phyloP scores from a whole-genome alignment of 1,139 yeast species.

The Nakaseomyces kungkrabaensis region DNA sequence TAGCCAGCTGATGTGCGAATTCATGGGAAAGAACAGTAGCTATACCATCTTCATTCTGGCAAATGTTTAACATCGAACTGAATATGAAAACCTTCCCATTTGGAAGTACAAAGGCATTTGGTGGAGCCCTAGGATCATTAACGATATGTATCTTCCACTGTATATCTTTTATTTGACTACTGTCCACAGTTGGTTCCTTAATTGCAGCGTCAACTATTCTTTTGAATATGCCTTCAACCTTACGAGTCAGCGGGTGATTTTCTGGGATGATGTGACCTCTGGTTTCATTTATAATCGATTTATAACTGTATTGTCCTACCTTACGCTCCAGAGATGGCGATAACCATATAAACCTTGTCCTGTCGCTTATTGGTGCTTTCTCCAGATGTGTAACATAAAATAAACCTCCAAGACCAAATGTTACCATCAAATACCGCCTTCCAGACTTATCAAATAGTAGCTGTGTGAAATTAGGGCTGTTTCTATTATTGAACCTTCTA shows the following conservation, averaged over 20 bases:
- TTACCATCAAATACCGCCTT: slow-evolving; percentile 21
- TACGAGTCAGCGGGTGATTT: slow-evolving; percentile 44
- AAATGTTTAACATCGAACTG: slow-evolving; percentile 66
- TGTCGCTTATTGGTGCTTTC: slow-evolving; percentile 72
- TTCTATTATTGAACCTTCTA: slow-evolving; percentile 25
- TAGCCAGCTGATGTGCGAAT: slow-evolving; percentile 84
- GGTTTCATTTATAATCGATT: slow-evolving; percentile 46
- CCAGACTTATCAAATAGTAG: slow-evolving; percentile 20
- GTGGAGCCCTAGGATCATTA: slow-evolving; percentile 58
- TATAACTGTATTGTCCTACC: slow-evolving; percentile 63
- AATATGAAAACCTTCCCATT: slow-evolving; percentile 93
- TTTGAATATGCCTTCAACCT: slow-evolving; percentile 52
- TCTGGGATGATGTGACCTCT: slow-evolving; percentile 40
- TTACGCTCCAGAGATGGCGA: slow-evolving; percentile 55
- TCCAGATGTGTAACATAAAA: slow-evolving; percentile 60
- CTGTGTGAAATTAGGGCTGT: slow-evolving; percentile 11
- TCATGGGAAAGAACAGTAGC: slow-evolving; percentile 94
- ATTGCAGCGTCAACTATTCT: slow-evolving; percentile 53
- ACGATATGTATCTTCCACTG: slow-evolving; percentile 83
- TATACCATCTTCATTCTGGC: slow-evolving; percentile 75
- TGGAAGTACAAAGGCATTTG: slow-evolving; percentile 93
- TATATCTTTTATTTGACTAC: slow-evolving; percentile 20
- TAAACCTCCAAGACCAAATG: slow-evolving; percentile 32
- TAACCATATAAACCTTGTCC: slow-evolving; percentile 65
- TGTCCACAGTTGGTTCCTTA: slow-evolving; percentile 32